phyloP scores from a whole-genome alignment of 805 yeast genomes.

The Wickerhamiella cacticola region DNA sequence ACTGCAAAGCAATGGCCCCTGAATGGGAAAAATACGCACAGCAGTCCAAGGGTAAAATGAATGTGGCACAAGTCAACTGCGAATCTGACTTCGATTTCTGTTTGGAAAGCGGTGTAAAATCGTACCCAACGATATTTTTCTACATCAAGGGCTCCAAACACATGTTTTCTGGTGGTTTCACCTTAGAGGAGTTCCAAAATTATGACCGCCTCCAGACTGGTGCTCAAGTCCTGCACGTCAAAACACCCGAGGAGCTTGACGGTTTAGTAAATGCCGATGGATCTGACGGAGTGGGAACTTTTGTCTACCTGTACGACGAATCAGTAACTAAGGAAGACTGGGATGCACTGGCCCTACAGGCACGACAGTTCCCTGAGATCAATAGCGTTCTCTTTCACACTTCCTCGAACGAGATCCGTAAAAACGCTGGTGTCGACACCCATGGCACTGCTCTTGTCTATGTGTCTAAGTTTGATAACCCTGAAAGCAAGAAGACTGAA shows the following conservation, averaged over 20 bases:
- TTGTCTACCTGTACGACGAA: conserved; percentile 33
- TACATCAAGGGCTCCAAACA: conserved; percentile 17
- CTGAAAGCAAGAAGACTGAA: neutral
- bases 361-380: conserved; percentile 18
- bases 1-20: conserved; percentile 30
- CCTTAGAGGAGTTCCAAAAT: conserved; percentile 26
- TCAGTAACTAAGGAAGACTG: conserved; percentile 32
- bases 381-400: conserved; percentile 20
- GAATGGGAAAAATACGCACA: conserved; percentile 31
- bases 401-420: conserved; percentile 15
- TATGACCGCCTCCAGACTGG: conserved; percentile 25
- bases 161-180: conserved; percentile 24
- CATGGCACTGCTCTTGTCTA: conserved; percentile 18
- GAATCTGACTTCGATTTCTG: conserved; percentile 28
- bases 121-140: conserved; percentile 20
- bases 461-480: neutral
- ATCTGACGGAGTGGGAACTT: conserved; percentile 24
- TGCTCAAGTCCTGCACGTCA: conserved; percentile 25
- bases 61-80: conserved; percentile 34
- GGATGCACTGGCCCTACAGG: conserved; percentile 28
- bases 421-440: conserved; percentile 17
- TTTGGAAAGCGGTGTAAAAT: conserved; percentile 25
- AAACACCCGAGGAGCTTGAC: conserved; percentile 20
- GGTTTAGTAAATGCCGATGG: conserved; percentile 20
- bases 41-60: conserved; percentile 23